Conservation (phyloP, 768 basidiomycete genomes). For the Mycena pura region DNA sequence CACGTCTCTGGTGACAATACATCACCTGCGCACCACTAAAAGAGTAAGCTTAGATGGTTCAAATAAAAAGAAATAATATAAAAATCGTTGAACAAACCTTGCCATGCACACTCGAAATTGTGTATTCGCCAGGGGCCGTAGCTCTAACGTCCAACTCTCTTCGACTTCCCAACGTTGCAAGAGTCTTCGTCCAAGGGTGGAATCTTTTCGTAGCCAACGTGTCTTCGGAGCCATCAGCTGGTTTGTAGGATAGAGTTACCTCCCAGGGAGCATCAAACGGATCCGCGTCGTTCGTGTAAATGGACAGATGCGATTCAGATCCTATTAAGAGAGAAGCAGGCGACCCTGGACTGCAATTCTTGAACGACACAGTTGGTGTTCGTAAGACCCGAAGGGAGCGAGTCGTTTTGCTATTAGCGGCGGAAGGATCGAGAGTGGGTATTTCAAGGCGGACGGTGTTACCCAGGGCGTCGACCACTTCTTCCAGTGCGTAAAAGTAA, state of each 20-base stretch:
- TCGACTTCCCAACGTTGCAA: constrained; percentile 55
- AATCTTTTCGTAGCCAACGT: constrained; percentile 46
- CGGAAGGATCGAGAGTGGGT: constrained; percentile 27
- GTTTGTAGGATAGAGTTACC: constrained; percentile 66
- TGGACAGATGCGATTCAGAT: constrained; percentile 60
- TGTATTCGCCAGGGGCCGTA: constrained; percentile 78
- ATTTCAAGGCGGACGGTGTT: constrained; percentile 64
- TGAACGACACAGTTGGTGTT: constrained; percentile 76
- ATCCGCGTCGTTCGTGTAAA: constrained; percentile 63
- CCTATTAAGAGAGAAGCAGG: constrained; percentile 78
- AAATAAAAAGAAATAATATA: constrained; percentile 14
- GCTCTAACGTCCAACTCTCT: constrained; percentile 57
- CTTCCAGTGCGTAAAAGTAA: constrained; percentile 78
- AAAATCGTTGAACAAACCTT: constrained; percentile 47
- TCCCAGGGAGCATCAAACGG: constrained; percentile 74
- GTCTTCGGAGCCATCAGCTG: constrained; percentile 46
- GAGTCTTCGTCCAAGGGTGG: constrained; percentile 68
- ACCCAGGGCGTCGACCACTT: constrained; percentile 82
- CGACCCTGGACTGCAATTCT: constrained; percentile 70
- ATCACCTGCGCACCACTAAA: constrained; percentile 78
- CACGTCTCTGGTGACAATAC: constrained; percentile 86
- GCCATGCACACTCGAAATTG: constrained; percentile 72
- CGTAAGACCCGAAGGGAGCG: constrained; percentile 75
- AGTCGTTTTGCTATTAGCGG: constrained; percentile 52
- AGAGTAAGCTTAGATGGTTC: constrained; percentile 15